Conservation (phyloP, 2,329 filamentous ascomycete genomes). For the Metarhizium brunneum region DNA sequence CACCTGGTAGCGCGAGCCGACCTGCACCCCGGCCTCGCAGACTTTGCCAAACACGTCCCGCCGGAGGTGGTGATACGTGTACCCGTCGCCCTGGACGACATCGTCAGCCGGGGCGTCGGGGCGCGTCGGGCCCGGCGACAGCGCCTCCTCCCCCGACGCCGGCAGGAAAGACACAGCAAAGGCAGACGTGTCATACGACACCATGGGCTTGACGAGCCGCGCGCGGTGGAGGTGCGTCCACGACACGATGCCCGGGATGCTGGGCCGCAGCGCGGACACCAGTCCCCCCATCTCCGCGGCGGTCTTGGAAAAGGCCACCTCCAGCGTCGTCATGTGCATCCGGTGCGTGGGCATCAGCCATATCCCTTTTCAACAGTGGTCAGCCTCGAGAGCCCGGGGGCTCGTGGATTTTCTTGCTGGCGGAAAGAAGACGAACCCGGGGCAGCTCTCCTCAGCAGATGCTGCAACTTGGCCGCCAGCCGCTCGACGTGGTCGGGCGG, state of each 20-base stretch:
- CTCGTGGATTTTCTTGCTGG: background rate
- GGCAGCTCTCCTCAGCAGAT: slow-evolving; percentile 50
- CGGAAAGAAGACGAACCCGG: slow-evolving; percentile 49
- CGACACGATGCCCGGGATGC: slow-evolving; percentile 51
- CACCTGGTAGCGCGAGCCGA: slow-evolving; percentile 76
- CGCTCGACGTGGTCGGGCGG: slow-evolving; percentile 63
- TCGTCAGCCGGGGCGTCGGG: slow-evolving; percentile 23
- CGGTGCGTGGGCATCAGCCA: slow-evolving; percentile 77
- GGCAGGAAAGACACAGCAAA: slow-evolving; percentile 83
- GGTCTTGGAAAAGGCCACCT: slow-evolving; percentile 74
- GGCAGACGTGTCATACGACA: slow-evolving; percentile 79
- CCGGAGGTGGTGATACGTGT: slow-evolving; percentile 86
- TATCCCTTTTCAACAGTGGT: slow-evolving; percentile 40
- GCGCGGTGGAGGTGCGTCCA: slow-evolving; percentile 59
- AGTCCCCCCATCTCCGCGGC: slow-evolving; percentile 57
- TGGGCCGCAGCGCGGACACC: slow-evolving; percentile 45
- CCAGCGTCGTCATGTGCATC: slow-evolving; percentile 79
- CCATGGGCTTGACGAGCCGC: slow-evolving; percentile 69
- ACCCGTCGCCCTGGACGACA: slow-evolving; percentile 48
- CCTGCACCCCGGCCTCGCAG: slow-evolving; percentile 51
- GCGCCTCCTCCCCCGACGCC: slow-evolving; percentile 50
- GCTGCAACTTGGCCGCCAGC: slow-evolving; percentile 61
- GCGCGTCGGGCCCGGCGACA: slow-evolving; percentile 28
- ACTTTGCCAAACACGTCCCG: slow-evolving; percentile 63
- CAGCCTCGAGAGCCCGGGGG: too few relatives aligned